Evolutionary conservation across 1,284 basidiomycete species (phyloP), one percentile per base, ranked within the genome.

Genomic region (Macrocybe sp.): DNA sequence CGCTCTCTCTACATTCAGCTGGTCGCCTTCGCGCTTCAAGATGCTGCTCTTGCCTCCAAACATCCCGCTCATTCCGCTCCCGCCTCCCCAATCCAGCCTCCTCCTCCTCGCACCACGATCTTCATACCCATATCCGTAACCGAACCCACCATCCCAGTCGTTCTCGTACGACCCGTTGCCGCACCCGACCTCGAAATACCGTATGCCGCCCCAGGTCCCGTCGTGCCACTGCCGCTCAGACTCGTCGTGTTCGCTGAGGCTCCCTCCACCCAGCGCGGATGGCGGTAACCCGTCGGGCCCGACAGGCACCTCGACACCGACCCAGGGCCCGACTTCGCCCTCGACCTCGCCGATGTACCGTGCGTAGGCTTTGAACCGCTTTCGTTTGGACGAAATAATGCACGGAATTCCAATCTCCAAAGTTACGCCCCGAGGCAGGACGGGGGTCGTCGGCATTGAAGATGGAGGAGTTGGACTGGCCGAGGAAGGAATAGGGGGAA

Each of bases 371-470:
- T 85, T 83, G 74, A 95, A 94, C 8, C 90, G 78, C 50, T 84
- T 85, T 30, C 87, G 77, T 57, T 87, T 87, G 33, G 85, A 85
- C 0, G 85, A 83, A 48, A 95, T 89, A 60, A 96, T 92, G 67
- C 92, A 96, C 0, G 92, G 91, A 41, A 96, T 95, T 6, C 93
- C 92, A 14, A 95, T 82, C 37, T 89, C 83, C 35, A 97, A 78
- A 4, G 80, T 84, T 1, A 87, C 81, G 0, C 92, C 92, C 8
- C 71, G 72, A 6, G 75, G 75, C 14, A 32, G 22, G 7, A 32
- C 7, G 5, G 41, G 53, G n/a, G 46, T 32, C 36, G 55, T 50
- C 1, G 55, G 54, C 11, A 57, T 34, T 0, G 53, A 52, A 22
- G 55, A 55, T 14, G 52, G 44, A 6, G 51, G 43, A 37, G 48